Percentiles rank a stretch among this genome's conserved stretches.
These are phyloP conservation scores for Lecanicillium sp. DNA, from an alignment of 2,329 filamentous ascomycete genomes.

Conservation along the genomic window DNA sequence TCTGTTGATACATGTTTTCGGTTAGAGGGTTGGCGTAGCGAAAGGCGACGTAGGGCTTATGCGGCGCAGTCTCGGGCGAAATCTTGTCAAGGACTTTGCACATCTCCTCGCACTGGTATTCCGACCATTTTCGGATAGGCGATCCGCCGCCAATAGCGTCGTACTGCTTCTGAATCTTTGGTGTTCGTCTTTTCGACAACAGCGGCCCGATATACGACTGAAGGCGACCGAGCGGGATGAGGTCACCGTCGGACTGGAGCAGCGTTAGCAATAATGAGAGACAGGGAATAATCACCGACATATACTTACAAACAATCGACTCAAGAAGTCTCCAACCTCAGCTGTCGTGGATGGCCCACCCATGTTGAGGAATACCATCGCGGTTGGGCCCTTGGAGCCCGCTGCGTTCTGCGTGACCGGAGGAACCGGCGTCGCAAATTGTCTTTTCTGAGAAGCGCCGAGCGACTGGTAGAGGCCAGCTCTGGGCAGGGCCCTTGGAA, in stretches of 20 bases:
- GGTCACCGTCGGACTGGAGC: slow-evolving; percentile 72
- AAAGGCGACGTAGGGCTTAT: slow-evolving; percentile 96
- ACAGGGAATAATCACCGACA: slow-evolving; percentile 3
- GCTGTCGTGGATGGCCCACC: slow-evolving; percentile 82
- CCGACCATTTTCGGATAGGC: slow-evolving; percentile 95
- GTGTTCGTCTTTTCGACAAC: slow-evolving; percentile 78
- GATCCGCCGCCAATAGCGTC: slow-evolving; percentile 93
- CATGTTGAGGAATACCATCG: slow-evolving; percentile 99
- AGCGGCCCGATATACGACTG: slow-evolving; percentile 86
- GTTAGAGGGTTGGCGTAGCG: slow-evolving; percentile 90
- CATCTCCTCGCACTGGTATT: slow-evolving; percentile 89
- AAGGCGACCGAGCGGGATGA: slow-evolving; percentile 89
- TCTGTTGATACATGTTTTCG: slow-evolving; percentile 79
- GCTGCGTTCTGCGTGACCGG: slow-evolving; percentile 73
- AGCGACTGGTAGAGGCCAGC: slow-evolving; percentile 18
- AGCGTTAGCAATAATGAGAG: slow-evolving; percentile 9
- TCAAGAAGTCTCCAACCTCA: slow-evolving; percentile 85
- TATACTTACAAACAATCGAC: slow-evolving; percentile 73
- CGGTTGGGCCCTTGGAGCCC: slow-evolving; percentile 71
- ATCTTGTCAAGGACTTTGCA: slow-evolving; percentile 92
- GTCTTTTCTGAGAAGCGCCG: slow-evolving; percentile 21
- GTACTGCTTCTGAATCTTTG: slow-evolving; percentile 96
- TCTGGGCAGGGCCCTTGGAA: slow-evolving; percentile 21
- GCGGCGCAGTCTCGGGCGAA: slow-evolving; percentile 86
- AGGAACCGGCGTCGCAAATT: slow-evolving; percentile 42